Base-by-base conservation (phyloP, 345 rosid species). In the Eucalyptus melliodora region DNA sequence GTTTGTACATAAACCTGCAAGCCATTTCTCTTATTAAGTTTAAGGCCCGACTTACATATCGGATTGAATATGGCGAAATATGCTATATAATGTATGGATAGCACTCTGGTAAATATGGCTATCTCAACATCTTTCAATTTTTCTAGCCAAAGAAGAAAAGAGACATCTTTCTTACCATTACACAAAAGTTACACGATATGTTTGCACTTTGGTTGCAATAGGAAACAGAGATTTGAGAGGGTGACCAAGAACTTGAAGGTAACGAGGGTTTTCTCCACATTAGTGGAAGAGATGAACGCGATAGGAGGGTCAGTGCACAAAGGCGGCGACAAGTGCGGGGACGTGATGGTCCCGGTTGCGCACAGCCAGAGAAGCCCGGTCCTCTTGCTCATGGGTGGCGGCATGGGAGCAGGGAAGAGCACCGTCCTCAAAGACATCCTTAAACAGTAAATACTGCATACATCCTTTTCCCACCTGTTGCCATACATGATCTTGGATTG, bases 391-490 rank as follows among this genome's bases (percentile, higher is more conserved):
- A 96, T 98, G 99, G 99, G 99, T 16, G 99, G 99, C 8, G 99
- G 99, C 17, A 97, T 97, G 98, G 99, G 99, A 2, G 99, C 97
- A 14, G 99, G 99, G 86, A 98, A 97, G 88, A 98, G 99, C 93
- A 98, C 99, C 37, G 97, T 96, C 90, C 99, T 98, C 90, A 96
- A 96, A 92, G 95, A 95, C 86, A 95, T 98, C 82, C 93, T 93
- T 90, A 93, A 94, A 92, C 98, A 96, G 99, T 97, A 94, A 81
- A 56, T 86, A 85, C 49, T 65, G 83, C 83, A 77, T 23, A 11
- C 27, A 21, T 40, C 16, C 24, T 37, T 77, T 19, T 77, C 27
- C 83, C 83, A 2, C 45, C 42, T 23, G 47, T 77, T 21, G 47
- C 83, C 27, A 7, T 13, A 37, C 42, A 37, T 72, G 47, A 6